phyloP scores from a whole-genome alignment of 2,329 filamentous ascomycete species.

The Intubia oerlemansii region DNA sequence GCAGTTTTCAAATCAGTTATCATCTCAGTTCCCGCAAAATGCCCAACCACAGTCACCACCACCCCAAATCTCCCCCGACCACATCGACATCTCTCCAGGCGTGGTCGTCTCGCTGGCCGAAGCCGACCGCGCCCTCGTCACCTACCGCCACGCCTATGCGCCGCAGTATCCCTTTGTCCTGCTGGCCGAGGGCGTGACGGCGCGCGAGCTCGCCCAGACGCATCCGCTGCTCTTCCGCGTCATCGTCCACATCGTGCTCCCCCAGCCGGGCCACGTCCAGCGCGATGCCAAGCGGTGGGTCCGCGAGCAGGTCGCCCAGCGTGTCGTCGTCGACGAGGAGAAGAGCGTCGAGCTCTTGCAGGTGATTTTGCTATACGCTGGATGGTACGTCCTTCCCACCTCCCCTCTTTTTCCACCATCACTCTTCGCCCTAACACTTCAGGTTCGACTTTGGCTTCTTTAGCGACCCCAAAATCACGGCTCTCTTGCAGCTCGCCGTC shows the following conservation, averaged over 20 bases:
- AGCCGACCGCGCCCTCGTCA: slow-evolving; percentile 13
- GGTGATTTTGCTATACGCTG: slow-evolving; percentile 16
- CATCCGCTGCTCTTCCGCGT: slow-evolving; percentile 17
- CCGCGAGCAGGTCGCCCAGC: slow-evolving; percentile 15
- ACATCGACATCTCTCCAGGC: slow-evolving; percentile 15
- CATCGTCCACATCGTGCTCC: slow-evolving; percentile 14
- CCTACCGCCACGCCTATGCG: slow-evolving; percentile 14
- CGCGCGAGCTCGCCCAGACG: slow-evolving; percentile 13
- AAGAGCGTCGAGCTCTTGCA: slow-evolving; percentile 17
- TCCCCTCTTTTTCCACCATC: too few relatives aligned
- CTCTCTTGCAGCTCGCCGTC: slow-evolving; percentile 17
- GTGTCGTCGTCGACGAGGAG: slow-evolving; percentile 17
- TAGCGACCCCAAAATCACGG: slow-evolving; percentile 16
- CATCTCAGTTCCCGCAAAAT: not conserved
- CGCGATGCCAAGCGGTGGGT: slow-evolving; percentile 16
- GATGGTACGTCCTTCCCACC: slow-evolving; percentile 20
- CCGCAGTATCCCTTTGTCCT: slow-evolving; percentile 19
- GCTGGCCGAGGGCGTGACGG: slow-evolving; percentile 9
- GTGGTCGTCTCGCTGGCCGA: slow-evolving; percentile 14
- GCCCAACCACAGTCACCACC: not conserved
- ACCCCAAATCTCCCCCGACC: slow-evolving; percentile 1
- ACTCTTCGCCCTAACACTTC: not conserved
- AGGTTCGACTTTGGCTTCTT: slow-evolving; percentile 14
- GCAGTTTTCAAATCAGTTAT: too few relatives aligned
- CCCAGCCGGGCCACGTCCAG: slow-evolving; percentile 14